Percentiles rank a stretch among this genome's conserved stretches.
Conservation (phyloP, 768 basidiomycete genomes). For the Roridomyces roridus region DNA sequence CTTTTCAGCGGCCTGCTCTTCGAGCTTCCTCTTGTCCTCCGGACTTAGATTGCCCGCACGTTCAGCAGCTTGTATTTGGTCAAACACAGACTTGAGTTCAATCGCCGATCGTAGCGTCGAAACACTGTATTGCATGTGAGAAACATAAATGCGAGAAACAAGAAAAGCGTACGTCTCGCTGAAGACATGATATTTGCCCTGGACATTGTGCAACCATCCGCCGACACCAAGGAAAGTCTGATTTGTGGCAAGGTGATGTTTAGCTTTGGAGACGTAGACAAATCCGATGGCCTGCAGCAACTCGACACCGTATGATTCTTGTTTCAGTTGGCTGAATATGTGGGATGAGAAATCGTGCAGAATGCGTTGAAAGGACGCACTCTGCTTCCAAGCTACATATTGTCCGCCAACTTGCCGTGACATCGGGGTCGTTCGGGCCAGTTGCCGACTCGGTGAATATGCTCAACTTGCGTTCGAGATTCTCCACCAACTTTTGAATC, state of each 20-base stretch:
- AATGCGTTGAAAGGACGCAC: slow-evolving; percentile 48
- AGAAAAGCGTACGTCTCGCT: too few species aligned
- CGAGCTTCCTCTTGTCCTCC: slow-evolving; percentile 82
- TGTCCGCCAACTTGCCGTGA: slow-evolving; percentile 72
- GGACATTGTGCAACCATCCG: slow-evolving; percentile 92
- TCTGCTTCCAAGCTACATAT: slow-evolving; percentile 85
- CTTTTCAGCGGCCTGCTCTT: slow-evolving; percentile 94
- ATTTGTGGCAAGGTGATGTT: slow-evolving; percentile 79
- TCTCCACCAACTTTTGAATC: slow-evolving; percentile 76
- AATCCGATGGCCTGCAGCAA: slow-evolving; percentile 87
- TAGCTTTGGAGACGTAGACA: slow-evolving; percentile 82
- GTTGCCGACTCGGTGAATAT: slow-evolving; percentile 88
- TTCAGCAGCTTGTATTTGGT: slow-evolving; percentile 91
- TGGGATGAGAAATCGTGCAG: slow-evolving; percentile 4
- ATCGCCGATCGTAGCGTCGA: slow-evolving; percentile 87
- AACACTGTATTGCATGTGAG: too few species aligned
- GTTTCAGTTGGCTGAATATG: slow-evolving; percentile 70
- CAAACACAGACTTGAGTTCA: slow-evolving; percentile 86
- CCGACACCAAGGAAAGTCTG: slow-evolving; percentile 79
- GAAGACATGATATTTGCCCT: slow-evolving; percentile 92
- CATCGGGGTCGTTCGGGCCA: slow-evolving; percentile 71
- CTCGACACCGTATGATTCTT: slow-evolving; percentile 88
- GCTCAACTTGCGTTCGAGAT: slow-evolving; percentile 80
- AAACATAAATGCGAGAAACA: slow-evolving; percentile 19
- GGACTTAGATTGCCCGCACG: slow-evolving; percentile 79